Base-by-base conservation (phyloP, 208 protist genomes). In the Acanthamoeba divionensis region DNA sequence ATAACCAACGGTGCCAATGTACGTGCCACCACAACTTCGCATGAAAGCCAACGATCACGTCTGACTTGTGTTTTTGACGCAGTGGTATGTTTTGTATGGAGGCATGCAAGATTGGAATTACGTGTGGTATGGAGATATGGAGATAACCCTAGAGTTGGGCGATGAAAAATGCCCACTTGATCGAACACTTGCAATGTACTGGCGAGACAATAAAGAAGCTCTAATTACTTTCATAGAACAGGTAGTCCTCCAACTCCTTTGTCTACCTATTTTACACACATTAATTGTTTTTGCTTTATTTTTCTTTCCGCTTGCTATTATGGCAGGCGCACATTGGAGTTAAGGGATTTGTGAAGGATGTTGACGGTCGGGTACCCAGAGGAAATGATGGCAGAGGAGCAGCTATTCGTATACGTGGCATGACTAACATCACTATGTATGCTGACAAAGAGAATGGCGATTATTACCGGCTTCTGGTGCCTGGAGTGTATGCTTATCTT, bases 21-120 rank as follows among this genome's bases (percentile, higher is more conserved):
- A 41, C 75, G 29, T 36, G 7, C 24, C 18, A 26, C n/a, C 33
- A 31, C 38, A 4, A 41, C 21, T 73, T 31, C 36, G 18, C 4
- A 18, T 73, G 4, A 21, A 57, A 57, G 52, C 18, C 5, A 50
- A 33, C 15, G 5, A 18, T 18, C 33, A 77, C 26, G 62, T 71
- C 21, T 71, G 29, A 24, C 6, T 18, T 71, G 18, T 57, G n/a
- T 57, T 13, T 57, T 63, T 9, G 13, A 18, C 15, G 18, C n/a
- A 88, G 79, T 94, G 92, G 92, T 94, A 94, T 79, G 24, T 24
- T 24, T 36, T 94, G 62, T 36, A 63, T 15, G 91, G 91, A 5
- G 88, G 91, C n/a, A 94, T 93, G 91, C 91, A 94, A 77, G 92
- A 94, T 57, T 94, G 55, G 67, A 92, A 92, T 63, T 94, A 94